Percentiles rank a stretch among this genome's conserved stretches.
These are phyloP conservation scores for Micractinium conductrix DNA, from an alignment of 139 green algal genomes.

Conservation along the genomic window DNA sequence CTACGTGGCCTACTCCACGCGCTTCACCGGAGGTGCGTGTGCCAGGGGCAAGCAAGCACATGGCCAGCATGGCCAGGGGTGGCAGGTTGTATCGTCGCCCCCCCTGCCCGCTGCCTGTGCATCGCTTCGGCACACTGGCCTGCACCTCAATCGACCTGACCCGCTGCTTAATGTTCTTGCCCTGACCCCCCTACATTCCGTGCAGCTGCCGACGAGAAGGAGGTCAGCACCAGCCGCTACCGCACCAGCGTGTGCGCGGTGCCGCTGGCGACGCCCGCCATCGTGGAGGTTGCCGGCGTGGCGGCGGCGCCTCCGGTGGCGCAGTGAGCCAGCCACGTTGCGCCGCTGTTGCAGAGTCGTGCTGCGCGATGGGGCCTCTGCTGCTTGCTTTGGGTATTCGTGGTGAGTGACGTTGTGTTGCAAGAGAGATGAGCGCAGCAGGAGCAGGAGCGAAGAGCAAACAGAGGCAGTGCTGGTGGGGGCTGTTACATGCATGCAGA, in stretches of 20 bases:
- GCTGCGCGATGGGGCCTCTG: too few relatives aligned
- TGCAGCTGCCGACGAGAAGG: slow-evolving; percentile 25
- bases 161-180: too few relatives aligned
- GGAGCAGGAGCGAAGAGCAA: too few relatives aligned
- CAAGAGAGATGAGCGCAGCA: too few relatives aligned
- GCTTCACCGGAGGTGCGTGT: slow-evolving; percentile 20
- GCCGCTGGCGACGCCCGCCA: slow-evolving; percentile 33
- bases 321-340: not conserved
- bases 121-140: too few relatives aligned
- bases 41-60: too few relatives aligned
- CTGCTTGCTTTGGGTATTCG: not conserved
- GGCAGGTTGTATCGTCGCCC: too few relatives aligned
- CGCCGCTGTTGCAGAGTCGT: too few relatives aligned
- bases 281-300: not conserved
- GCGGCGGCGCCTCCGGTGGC: too few relatives aligned
- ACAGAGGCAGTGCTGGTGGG: not conserved
- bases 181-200: not conserved
- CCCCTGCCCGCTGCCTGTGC: too few relatives aligned
- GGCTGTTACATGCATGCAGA: not conserved
- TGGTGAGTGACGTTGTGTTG: not conserved
- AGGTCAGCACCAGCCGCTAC: slow-evolving; percentile 47
- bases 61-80: too few relatives aligned
- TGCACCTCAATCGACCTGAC: not conserved
- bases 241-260: slow-evolving; percentile 65
- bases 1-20: slow-evolving; percentile 17